phyloP scores from a whole-genome alignment of 2,329 filamentous ascomycete species.

The Tothia fuscella region DNA sequence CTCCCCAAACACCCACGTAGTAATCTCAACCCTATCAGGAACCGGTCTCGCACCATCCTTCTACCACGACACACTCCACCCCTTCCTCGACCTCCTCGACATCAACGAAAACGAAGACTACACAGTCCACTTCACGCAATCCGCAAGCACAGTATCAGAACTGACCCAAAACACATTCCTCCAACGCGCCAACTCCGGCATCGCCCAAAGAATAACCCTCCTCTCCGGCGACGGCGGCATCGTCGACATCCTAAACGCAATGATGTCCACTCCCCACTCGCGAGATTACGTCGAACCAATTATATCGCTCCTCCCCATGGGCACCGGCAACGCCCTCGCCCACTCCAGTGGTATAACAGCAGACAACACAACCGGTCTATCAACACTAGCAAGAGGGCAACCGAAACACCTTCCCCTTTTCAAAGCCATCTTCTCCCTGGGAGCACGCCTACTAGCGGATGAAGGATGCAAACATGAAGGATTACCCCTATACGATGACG shows the following conservation, averaged over 20 bases:
- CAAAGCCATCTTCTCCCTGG: slow-evolving; percentile 32
- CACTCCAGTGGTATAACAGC: slow-evolving; percentile 29
- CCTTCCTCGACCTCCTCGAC: slow-evolving; percentile 31
- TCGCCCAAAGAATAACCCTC: slow-evolving; percentile 52
- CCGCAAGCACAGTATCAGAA: slow-evolving; percentile 49
- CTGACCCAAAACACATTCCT: slow-evolving; percentile 44
- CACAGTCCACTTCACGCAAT: slow-evolving; percentile 50
- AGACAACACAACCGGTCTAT: slow-evolving; percentile 30
- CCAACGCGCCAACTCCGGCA: slow-evolving; percentile 34
- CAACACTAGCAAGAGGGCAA: slow-evolving; percentile 23
- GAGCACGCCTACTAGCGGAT: slow-evolving; percentile 29
- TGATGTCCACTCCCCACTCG: slow-evolving; percentile 21
- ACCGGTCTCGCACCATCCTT: slow-evolving; percentile 28
- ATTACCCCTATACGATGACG: slow-evolving; percentile 18
- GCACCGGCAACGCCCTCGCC: slow-evolving; percentile 38
- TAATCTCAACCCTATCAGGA: slow-evolving; percentile 35
- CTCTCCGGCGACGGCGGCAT: slow-evolving; percentile 82
- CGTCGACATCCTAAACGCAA: slow-evolving; percentile 67
- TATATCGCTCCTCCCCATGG: slow-evolving; percentile 43
- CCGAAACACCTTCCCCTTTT: slow-evolving; percentile 31
- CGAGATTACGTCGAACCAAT: slow-evolving; percentile 38
- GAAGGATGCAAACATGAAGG: slow-evolving; percentile 32
- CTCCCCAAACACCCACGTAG: slow-evolving; percentile 20
- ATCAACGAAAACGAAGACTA: slow-evolving; percentile 30
- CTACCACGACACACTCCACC: slow-evolving; percentile 25